Conservation (phyloP, 805 yeast species). For the Candida namnaoensis region DNA sequence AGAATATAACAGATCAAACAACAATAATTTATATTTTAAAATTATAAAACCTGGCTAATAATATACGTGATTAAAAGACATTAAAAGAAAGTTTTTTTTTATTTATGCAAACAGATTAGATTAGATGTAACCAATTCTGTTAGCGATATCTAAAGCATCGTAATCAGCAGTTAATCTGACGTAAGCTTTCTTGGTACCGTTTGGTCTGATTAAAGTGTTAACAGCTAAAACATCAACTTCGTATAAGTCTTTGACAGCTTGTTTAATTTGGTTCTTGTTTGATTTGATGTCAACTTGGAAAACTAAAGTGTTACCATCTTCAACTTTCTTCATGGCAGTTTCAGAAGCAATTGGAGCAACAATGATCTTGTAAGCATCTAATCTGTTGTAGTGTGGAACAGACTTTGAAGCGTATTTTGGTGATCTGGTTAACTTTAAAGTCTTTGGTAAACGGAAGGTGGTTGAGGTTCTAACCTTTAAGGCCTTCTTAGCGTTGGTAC, state of each 20-base stretch:
- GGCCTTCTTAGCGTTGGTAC: conserved; percentile 86
- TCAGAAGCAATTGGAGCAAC: conserved; percentile 95
- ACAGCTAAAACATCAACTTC: conserved; percentile 90
- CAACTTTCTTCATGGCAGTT: conserved; percentile 99
- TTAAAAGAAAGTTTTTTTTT: too few relatives aligned
- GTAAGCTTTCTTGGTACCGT: conserved; percentile 99
- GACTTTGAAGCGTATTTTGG: conserved; percentile 95
- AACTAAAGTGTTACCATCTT: conserved; percentile 98
- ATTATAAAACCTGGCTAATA: not conserved
- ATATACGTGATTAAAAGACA: not conserved
- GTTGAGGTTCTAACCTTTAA: conserved; percentile 91
- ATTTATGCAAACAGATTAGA: conserved; percentile 7
- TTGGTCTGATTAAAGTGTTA: conserved; percentile 97
- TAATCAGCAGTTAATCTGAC: conserved; percentile 97
- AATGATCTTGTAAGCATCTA: conserved; percentile 91
- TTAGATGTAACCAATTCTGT: conserved; percentile 99
- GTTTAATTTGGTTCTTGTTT: conserved; percentile 97
- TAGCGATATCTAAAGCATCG: conserved; percentile 99
- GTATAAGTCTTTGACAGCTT: conserved; percentile 97
- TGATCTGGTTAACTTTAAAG: conserved; percentile 85
- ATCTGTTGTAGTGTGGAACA: conserved; percentile 95
- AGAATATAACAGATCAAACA: not conserved
- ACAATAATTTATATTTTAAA: not conserved
- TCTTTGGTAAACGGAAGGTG: conserved; percentile 96
- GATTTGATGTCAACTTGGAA: conserved; percentile 96